Percentiles rank a stretch among this genome's conserved stretches.
These are phyloP conservation scores for Aspergillus fijiensis DNA, from an alignment of 2,329 filamentous ascomycete species.

Conservation along the genomic window DNA sequence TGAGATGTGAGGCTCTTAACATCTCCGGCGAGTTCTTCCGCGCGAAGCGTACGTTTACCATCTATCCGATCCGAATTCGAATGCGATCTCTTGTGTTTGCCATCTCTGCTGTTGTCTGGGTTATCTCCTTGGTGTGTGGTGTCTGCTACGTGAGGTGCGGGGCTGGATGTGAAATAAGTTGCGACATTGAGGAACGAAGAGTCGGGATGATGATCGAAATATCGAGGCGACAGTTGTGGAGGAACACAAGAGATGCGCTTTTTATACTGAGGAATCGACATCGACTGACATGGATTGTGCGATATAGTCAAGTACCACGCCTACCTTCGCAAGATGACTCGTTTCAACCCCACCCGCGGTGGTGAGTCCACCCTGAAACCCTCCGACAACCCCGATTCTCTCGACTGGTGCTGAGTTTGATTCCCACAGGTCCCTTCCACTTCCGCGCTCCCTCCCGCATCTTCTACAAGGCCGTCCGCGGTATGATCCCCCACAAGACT, in stretches of 20 bases:
- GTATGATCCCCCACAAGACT: constrained; percentile 99
- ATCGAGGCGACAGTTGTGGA: not conserved
- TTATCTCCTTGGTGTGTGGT: not conserved
- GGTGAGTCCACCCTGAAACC: constrained; percentile 58
- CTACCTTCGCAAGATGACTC: constrained; percentile 99
- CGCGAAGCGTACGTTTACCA: constrained; percentile 86
- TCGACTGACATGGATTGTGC: constrained; percentile 48
- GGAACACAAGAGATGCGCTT: not conserved
- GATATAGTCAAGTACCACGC: constrained; percentile 97
- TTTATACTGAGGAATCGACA: constrained; percentile 4
- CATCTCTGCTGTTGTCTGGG: not conserved
- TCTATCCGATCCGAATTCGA: constrained; percentile 24
- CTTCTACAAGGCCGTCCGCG: constrained; percentile 99
- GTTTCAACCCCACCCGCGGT: constrained; percentile 99
- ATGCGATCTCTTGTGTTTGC: not conserved
- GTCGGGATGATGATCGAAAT: not conserved
- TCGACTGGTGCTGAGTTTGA: constrained; percentile 16
- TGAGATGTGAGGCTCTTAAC: constrained; percentile 98
- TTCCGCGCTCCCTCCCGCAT: constrained; percentile 99
- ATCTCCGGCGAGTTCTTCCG: constrained; percentile 99
- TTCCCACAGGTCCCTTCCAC: constrained; percentile 84
- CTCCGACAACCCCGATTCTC: not conserved
- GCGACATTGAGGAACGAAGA: not conserved
- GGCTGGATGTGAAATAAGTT: not conserved
- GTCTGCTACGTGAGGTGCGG: constrained; percentile 8